Evolutionary conservation across 75 land plant genomes (phyloP).

Genomic region (Selaginella tamariscina): DNA sequence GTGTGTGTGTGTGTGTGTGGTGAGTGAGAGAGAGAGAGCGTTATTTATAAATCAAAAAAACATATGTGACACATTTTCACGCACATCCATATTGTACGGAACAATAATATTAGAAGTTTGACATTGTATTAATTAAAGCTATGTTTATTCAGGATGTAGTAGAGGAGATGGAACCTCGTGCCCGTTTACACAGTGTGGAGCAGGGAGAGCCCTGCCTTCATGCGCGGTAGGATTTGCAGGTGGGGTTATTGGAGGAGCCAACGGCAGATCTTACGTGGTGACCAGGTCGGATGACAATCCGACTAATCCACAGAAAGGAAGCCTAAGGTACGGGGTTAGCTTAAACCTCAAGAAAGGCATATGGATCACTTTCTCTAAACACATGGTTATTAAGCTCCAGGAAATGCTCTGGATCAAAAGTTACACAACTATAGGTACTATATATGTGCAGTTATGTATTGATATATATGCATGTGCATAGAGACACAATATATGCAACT

Average conservation of each 20-base stretch:
- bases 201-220: not conserved
- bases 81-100: too few relatives aligned
- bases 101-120: too few relatives aligned
- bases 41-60: too few relatives aligned
- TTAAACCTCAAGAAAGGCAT: not conserved
- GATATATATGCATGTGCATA: not conserved
- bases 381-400: not conserved
- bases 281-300: conserved; percentile 1
- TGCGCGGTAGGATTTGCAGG: not conserved
- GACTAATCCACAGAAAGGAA: not conserved
- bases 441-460: not conserved
- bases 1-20: too few relatives aligned
- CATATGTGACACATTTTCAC: too few relatives aligned
- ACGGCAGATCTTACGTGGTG: not conserved
- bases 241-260: not conserved
- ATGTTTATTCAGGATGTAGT: not conserved
- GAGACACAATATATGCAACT: not conserved
- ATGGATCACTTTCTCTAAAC: not conserved
- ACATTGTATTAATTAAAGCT: too few relatives aligned
- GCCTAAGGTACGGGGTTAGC: not conserved
- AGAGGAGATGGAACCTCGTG: not conserved
- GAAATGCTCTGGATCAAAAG: not conserved
- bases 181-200: not conserved
- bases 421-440: not conserved
- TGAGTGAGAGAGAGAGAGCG: too few relatives aligned